Percentiles rank a stretch among this genome's conserved stretches.
These are phyloP conservation scores for Nakazawaea ernobii DNA, from an alignment of 805 yeast species.

Conservation along the genomic window DNA sequence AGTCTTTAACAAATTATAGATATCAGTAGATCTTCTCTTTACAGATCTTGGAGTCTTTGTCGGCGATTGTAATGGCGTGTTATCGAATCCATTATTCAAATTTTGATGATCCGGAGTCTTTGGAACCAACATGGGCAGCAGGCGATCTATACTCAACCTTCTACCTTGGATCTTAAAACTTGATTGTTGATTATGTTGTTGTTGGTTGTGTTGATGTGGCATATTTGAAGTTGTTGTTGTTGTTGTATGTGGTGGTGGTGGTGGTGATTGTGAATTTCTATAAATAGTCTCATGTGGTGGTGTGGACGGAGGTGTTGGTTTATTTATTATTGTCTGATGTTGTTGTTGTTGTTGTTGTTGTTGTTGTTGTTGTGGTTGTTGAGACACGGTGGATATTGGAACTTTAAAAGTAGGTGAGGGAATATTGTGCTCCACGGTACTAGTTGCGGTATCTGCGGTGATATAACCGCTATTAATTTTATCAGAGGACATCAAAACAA, in stretches of 20 bases:
- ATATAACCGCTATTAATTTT: too few relatives aligned
- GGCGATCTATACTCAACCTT: constrained; percentile 5
- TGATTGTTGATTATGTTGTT: too few relatives aligned
- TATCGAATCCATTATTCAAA: constrained; percentile 19
- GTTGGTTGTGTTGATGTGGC: too few relatives aligned
- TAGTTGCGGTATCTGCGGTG: too few relatives aligned
- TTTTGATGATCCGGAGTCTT: constrained; percentile 25
- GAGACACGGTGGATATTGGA: neutral
- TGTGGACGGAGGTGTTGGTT: constrained; percentile 4
- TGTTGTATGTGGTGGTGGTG: neutral
- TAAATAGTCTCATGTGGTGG: neutral
- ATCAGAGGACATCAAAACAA: too few relatives aligned
- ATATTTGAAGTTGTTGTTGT: neutral
- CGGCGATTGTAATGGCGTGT: constrained; percentile 29
- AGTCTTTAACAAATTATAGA: constrained; percentile 28
- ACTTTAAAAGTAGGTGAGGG: neutral
- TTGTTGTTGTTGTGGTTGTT: neutral
- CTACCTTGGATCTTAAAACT: neutral
- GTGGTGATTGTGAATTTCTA: neutral
- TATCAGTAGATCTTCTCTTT: constrained; percentile 27
- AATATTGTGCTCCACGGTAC: neutral
- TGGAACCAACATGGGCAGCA: constrained; percentile 14
- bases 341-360: neutral
- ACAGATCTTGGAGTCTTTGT: constrained; percentile 23
- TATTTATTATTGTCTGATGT: neutral